A percentile compares a stretch with the other conserved stretches of the same genome.
These are phyloP conservation scores for Dipteronia dyeriana DNA, from an alignment of 345 rosid species.

Conservation along the genomic window DNA sequence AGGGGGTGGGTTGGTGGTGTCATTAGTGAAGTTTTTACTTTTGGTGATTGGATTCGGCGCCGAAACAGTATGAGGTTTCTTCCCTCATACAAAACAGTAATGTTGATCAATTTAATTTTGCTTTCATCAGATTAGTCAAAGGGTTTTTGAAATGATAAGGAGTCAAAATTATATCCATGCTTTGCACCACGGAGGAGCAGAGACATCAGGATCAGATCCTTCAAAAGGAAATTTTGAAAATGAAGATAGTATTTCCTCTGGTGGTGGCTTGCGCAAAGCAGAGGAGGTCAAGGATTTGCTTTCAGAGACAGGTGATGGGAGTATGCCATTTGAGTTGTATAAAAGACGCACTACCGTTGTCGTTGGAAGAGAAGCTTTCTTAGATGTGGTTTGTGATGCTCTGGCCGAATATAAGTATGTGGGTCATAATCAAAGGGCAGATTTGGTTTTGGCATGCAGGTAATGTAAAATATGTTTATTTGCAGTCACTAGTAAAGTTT, in stretches of 20 bases:
- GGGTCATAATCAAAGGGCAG: constrained; percentile 95
- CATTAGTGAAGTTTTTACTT: background rate
- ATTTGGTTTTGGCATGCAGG: constrained; percentile 97
- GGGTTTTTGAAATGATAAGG: constrained; percentile 78
- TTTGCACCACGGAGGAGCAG: constrained; percentile 38
- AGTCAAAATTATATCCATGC: constrained; percentile 46
- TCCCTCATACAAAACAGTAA: constrained; percentile 4
- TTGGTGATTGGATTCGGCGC: background rate
- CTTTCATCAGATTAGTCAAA: constrained; percentile 70
- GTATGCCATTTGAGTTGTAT: constrained; percentile 77
- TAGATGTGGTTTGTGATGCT: constrained; percentile 79
- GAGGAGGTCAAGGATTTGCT: constrained; percentile 25
- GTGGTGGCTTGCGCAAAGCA: constrained; percentile 26
- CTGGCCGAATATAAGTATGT: constrained; percentile 90
- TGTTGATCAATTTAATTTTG: constrained; percentile 13
- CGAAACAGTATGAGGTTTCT: background rate
- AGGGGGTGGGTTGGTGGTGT: background rate
- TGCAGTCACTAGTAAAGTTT: constrained; percentile 10
- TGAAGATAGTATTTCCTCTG: constrained; percentile 29
- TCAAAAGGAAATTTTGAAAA: constrained; percentile 38
- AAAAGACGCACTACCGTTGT: constrained; percentile 82
- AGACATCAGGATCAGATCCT: constrained; percentile 27
- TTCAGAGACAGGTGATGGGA: constrained; percentile 35
- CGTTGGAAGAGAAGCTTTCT: constrained; percentile 68
- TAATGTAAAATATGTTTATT: constrained; percentile 28